Base-by-base conservation (phyloP, 1,284 basidiomycete genomes). In the Ceratobasidium sp. region DNA sequence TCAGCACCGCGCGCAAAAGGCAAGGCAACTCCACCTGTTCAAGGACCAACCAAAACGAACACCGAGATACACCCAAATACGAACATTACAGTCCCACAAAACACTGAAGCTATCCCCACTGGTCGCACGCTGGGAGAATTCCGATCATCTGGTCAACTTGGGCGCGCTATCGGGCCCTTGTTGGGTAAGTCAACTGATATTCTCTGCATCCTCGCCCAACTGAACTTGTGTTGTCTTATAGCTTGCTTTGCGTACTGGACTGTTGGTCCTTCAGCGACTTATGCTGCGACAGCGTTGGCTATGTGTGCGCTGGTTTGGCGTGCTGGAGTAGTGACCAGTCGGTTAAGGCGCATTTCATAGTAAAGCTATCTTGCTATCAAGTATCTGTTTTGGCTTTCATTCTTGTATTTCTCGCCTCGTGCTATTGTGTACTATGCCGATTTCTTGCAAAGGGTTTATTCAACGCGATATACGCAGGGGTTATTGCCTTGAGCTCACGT, bases 241-340 rank as follows among this genome's bases (percentile, higher is more conserved):
- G 92, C 92, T 6, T 93, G 92, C 79, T 90, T 86, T 23, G 88
- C 89, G n/a, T 96, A 96, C 79, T 93, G 92, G 92, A 91, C 90
- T 1, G 88, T 92, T 76, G 92, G 94, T 1, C 94, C 94, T 23
- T 86, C 90, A 2, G 75, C 85, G 48, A 93, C 92, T n/a, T 96
- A 96, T 76, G 81, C 85, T 3, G 79, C 85, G 5, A 86, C 88
- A 52, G 91, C 89, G 0, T 76, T 85, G 45, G 87, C 88, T 0
- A 93, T 92, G 90, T 34, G 73, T 46, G 65, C 55, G 21, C 45
- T 77, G n/a, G 73, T 64, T 32, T 58, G 50, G 53, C 65, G 65
- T 8, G n/a, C 65, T 16, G 43, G 53, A 10, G 41, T 21, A 34
- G 52, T 73, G 26, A 46, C 45, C 28, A 59, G 50, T 32, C 45